Base-by-base conservation (phyloP, 495 filamentous ascomycete species). In the Penicillium pulvis region DNA sequence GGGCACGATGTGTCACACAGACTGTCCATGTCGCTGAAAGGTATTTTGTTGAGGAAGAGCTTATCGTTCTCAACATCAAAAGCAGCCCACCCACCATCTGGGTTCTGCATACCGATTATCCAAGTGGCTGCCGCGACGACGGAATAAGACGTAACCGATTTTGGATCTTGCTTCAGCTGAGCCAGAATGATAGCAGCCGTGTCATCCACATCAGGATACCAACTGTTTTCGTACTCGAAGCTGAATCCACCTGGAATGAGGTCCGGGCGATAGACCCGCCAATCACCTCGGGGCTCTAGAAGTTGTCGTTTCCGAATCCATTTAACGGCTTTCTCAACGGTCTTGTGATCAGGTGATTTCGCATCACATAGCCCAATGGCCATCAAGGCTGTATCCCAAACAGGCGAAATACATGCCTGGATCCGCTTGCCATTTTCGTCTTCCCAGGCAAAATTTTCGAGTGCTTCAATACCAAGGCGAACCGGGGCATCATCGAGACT, bases 51-150 rank as follows among this genome's bases (percentile, higher is more conserved):
- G 6, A 79, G 55, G 35, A 65, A 80, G 7, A 71, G 36, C 20
- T 68, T 63, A 57, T 79, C 62, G 49, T 78, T 77, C 5, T 73
- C 61, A 4, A 51, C 28, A 46, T 81, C 78, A 30, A 79, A 79
- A 0, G 76, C 71, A 20, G 61, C 75, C 75, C 75, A 81, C 0
- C 77, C 77, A 14, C 75, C 76, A 43, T 81, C 77, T 0, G 16
- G 16, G 45, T 79, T 79, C 57, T 81, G 78, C 77, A 81, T 79
- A 4, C 74, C 75, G 3, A 75, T 41, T 8, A 77, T 68, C 76
- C 76, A 81, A 12, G 53, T 56, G 0, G 59, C 55, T 9, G 72
- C 74, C 5, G 43, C 20, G 0, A 56, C 12, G 1, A 74, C 48
- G 17, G 57, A 51, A 8, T 16, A 6, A 0, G 65, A 70, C 1